Percentiles rank a stretch among this genome's conserved stretches.
Evolutionary conservation across 495 filamentous ascomycete genomes (phyloP).

Genomic region (Evernia prunastri): DNA sequence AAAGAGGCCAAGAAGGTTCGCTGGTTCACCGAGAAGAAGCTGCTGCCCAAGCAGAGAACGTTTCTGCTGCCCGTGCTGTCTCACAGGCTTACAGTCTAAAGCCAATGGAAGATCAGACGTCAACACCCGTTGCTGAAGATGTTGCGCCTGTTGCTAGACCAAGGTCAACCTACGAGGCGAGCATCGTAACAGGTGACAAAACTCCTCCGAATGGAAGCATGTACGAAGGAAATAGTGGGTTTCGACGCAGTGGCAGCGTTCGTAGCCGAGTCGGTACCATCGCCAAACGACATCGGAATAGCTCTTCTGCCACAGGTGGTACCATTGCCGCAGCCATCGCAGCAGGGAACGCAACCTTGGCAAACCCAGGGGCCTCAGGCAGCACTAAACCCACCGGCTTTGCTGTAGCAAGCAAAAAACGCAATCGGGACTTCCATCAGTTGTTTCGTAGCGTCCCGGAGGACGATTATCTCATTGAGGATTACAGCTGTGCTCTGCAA

Average conservation of each 20-base stretch:
- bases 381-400: conserved; percentile 82
- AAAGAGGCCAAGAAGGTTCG: conserved; percentile 27
- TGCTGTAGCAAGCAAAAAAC: conserved; percentile 90
- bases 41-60: conserved; percentile 51
- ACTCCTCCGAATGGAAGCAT: conserved; percentile 60
- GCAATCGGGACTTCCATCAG: conserved; percentile 90
- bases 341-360: conserved; percentile 57
- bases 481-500: conserved; percentile 95
- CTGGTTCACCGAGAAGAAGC: conserved; percentile 46
- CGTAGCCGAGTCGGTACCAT: conserved; percentile 63
- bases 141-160: conserved; percentile 32
- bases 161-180: conserved; percentile 33
- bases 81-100: conserved; percentile 55
- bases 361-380: conserved; percentile 49
- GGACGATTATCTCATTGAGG: conserved; percentile 96
- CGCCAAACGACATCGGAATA: conserved; percentile 67
- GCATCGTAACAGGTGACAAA: conserved; percentile 44
- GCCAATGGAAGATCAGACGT: conserved; percentile 30
- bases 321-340: conserved; percentile 66
- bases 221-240: conserved; percentile 59
- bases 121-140: conserved; percentile 28
- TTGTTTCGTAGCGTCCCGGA: conserved; percentile 95
- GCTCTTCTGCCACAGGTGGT: conserved; percentile 71
- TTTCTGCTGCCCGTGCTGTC: conserved; percentile 52
- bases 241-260: conserved; percentile 73